Conservation (phyloP, 163 green algal genomes). For the Volvox carteri region DNA sequence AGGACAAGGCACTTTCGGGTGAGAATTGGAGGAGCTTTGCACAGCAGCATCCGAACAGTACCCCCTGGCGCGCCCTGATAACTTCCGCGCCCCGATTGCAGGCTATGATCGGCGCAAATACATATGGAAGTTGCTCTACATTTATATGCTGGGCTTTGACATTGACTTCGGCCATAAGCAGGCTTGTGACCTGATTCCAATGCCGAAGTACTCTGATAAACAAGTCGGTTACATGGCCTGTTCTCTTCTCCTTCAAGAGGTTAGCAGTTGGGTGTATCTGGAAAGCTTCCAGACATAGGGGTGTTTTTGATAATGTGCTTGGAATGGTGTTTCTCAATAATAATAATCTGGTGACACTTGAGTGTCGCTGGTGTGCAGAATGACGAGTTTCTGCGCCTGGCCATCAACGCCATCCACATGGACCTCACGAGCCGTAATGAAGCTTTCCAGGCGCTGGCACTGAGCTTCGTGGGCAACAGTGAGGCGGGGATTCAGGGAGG, state of each 20-base stretch:
- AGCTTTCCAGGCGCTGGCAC: conserved; percentile 95
- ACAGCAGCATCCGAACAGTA: not conserved
- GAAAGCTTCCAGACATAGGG: not conserved
- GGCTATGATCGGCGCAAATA: conserved; percentile 99
- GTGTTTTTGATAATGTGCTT: not conserved
- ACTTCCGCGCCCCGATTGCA: conserved; percentile 59
- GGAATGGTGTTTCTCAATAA: not conserved
- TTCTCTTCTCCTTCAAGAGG: conserved; percentile 95
- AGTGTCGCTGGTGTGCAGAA: conserved; percentile 77
- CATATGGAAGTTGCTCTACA: conserved; percentile 99
- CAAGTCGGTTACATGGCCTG: conserved; percentile 99
- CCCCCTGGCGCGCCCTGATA: not conserved
- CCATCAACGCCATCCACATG: conserved; percentile 98
- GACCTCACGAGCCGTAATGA: conserved; percentile 97
- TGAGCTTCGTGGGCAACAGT: conserved; percentile 95
- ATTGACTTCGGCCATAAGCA: conserved; percentile 99
- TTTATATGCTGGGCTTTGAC: conserved; percentile 99
- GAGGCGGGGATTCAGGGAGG: conserved; percentile 16
- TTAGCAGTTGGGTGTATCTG: conserved; percentile 44
- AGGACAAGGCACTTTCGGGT: conserved; percentile 58
- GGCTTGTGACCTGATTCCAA: conserved; percentile 94
- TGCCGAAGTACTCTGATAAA: conserved; percentile 95
- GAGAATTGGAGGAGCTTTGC: not conserved
- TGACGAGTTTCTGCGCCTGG: conserved; percentile 96
- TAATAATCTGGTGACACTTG: not conserved